phyloP scores from a whole-genome alignment of 257 asterid species.

The Solanum ahanhuiri region DNA sequence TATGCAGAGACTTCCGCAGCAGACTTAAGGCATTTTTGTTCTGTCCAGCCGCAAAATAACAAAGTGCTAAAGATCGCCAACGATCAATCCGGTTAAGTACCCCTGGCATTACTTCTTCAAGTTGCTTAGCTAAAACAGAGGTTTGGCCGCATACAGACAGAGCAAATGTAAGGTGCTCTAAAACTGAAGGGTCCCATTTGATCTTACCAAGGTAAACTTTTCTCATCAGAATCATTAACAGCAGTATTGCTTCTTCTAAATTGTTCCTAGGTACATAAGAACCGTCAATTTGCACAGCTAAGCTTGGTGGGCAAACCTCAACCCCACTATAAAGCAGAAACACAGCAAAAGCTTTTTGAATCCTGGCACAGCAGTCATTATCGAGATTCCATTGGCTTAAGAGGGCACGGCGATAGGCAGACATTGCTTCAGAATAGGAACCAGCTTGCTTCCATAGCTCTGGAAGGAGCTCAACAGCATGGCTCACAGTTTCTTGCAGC shows the following conservation, averaged over 20 bases:
- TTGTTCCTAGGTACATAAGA: conserved; percentile 83
- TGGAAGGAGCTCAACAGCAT: conserved; percentile 93
- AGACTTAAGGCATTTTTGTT: conserved; percentile 58
- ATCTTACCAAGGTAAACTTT: conserved; percentile 69
- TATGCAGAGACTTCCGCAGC: conserved; percentile 68
- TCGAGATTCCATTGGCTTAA: conserved; percentile 96
- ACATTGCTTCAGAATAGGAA: conserved; percentile 53
- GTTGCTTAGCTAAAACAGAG: conserved; percentile 68
- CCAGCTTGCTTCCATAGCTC: conserved; percentile 89
- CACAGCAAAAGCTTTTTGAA: conserved; percentile 86
- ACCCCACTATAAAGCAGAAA: conserved; percentile 83
- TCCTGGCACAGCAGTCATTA: conserved; percentile 82
- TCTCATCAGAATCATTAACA: conserved; percentile 91
- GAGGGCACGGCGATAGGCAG: conserved; percentile 84
- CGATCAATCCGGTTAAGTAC: conserved; percentile 62
- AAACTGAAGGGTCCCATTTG: conserved; percentile 76
- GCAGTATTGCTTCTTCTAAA: conserved; percentile 91
- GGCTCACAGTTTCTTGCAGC: conserved; percentile 91
- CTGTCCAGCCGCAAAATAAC: conserved; percentile 65
- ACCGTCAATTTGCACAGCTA: conserved; percentile 77
- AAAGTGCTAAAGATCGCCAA: conserved; percentile 82
- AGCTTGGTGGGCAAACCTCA: conserved; percentile 80
- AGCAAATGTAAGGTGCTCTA: conserved; percentile 89
- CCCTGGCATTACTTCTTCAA: conserved; percentile 91
- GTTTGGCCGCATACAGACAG: conserved; percentile 81